Evolutionary conservation across 306 rosid species (phyloP), one percentile per base, ranked within the genome.

Genomic region (Coriaria nepalensis): DNA sequence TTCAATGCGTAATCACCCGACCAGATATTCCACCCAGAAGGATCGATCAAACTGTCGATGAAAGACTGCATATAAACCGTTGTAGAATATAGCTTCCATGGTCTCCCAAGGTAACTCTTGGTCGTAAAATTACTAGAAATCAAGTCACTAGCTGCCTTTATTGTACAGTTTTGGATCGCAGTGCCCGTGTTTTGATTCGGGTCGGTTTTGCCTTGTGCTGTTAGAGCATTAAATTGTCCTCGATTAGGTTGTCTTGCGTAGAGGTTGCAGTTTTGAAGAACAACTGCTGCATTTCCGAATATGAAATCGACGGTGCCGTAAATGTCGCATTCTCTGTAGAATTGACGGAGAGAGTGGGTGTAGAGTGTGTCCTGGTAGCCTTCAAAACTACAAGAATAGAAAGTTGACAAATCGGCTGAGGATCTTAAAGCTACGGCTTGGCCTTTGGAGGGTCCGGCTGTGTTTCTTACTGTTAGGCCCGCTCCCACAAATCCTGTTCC

Each of bases 331-430:
- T 57, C 63, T 38, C 53, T 5, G 20, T 57, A 45, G 32, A 57
- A 45, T 37, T 57, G 62, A 2, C 62, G 44, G 15, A 41, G 47
- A 5, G 54, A 47, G 40, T 57, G 63, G 0, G 63, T 5, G 47
- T 57, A 57, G 0, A 57, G 46, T 7, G 63, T 57, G 54, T 57
- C 63, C 46, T 57, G 63, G 33, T 35, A 57, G 2, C 43, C 63
- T 37, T 57, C 53, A 13, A 46, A 37, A 10, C 20, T 35, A 38
- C 63, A 46, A 14, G 7, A 11, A 40, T 57, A 57, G 9, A 57
- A 57, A 8, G 41, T 40, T 3, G 34, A 10, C 7, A 8, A 10
- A 9, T 57, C 63, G 13, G 63, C 40, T 13, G 53, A 46, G 9
- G 49, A 50, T 35, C 48, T 50, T 4, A 57, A 4, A 5, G 53